Conservation (phyloP, 2,329 filamentous ascomycete genomes). For the Ramularia collo-cygni region DNA sequence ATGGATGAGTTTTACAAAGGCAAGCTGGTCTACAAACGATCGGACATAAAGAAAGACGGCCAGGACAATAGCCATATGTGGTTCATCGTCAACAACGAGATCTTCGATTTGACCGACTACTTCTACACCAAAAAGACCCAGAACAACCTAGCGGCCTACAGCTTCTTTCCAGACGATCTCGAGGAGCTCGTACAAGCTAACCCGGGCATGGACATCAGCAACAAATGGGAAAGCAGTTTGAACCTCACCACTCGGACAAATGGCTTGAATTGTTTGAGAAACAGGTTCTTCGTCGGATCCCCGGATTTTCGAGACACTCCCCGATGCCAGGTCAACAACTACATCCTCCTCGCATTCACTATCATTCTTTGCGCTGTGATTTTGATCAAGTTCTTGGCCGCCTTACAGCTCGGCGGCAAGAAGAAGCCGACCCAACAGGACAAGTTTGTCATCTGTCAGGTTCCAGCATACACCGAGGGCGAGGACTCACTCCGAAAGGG, state of each 20-base stretch:
- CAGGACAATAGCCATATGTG: constrained; percentile 62
- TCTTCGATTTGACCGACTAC: constrained; percentile 92
- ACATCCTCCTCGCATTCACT: constrained; percentile 81
- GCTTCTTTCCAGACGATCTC: constrained; percentile 66
- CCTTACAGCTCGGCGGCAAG: constrained; percentile 89
- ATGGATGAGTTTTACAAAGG: constrained; percentile 87
- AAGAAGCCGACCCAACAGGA: constrained; percentile 83
- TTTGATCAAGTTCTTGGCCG: constrained; percentile 80
- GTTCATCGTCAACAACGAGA: constrained; percentile 66
- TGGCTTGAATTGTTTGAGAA: constrained; percentile 73
- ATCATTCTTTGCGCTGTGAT: constrained; percentile 76
- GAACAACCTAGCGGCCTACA: constrained; percentile 51
- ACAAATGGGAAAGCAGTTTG: constrained; percentile 51
- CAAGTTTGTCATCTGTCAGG: constrained; percentile 98
- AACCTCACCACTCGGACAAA: constrained; percentile 52
- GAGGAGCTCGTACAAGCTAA: constrained; percentile 64
- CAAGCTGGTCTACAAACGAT: constrained; percentile 64
- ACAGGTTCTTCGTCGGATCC: constrained; percentile 74
- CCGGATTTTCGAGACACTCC: constrained; percentile 74
- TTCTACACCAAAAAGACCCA: constrained; percentile 63
- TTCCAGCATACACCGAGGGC: constrained; percentile 95
- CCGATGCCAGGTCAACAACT: constrained; percentile 82
- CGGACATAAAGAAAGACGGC: constrained; percentile 58
- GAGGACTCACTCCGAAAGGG: constrained; percentile 92
- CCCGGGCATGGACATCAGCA: constrained; percentile 71